Conservation (phyloP, 1,139 yeast species). For the Candida sojae region DNA sequence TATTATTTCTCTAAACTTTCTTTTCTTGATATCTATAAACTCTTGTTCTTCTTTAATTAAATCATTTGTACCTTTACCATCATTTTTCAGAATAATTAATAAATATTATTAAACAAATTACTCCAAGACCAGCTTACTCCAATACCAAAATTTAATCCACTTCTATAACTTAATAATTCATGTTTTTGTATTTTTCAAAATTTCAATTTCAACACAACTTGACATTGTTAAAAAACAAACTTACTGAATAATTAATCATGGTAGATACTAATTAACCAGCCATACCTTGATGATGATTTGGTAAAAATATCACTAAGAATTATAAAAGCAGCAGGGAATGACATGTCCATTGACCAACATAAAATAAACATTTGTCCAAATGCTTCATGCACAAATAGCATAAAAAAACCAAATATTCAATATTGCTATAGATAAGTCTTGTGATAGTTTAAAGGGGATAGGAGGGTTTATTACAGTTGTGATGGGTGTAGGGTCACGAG, state of each 20-base stretch:
- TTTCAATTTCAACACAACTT: conserved; percentile 47
- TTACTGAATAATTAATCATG: conserved; percentile 54
- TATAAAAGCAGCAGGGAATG: conserved; percentile 59
- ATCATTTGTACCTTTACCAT: conserved; percentile 13
- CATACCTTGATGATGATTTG: conserved; percentile 57
- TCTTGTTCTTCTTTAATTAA: neutral
- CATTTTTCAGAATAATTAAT: conserved; percentile 28
- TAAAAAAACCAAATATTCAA: too few species aligned
- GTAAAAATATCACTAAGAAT: conserved; percentile 51
- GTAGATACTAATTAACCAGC: conserved; percentile 61
- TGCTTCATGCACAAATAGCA: conserved; percentile 11
- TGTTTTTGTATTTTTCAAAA: conserved; percentile 21
- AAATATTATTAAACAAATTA: conserved; percentile 29
- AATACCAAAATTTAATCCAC: conserved; percentile 44
- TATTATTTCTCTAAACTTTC: neutral
- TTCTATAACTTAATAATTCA: conserved; percentile 38
- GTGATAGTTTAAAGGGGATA: too few species aligned
- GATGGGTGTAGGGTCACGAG: too few species aligned
- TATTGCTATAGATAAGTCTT: too few species aligned
- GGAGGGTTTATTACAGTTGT: too few species aligned
- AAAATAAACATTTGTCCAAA: conserved; percentile 51
- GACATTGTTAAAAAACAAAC: conserved; percentile 53
- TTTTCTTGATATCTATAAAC: conserved; percentile 1
- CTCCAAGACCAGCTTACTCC: conserved; percentile 39
- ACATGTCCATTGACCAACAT: conserved; percentile 61